Conservation (phyloP, 495 filamentous ascomycete genomes). For the Aspergillus taichungensis region DNA sequence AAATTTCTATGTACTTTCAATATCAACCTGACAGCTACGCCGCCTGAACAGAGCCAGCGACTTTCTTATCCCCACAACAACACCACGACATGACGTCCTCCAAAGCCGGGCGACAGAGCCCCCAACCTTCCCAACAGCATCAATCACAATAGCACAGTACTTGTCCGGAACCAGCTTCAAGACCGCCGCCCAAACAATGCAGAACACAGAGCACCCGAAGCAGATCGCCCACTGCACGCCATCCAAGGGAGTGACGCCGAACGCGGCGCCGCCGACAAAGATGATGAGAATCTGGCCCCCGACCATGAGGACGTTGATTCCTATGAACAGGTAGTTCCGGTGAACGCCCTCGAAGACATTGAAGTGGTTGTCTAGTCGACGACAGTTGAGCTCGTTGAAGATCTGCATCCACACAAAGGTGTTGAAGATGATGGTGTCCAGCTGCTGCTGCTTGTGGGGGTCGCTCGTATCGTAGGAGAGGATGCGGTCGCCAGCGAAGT, state of each 20-base stretch:
- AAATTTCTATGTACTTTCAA: no score
- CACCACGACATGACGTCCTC: no score
- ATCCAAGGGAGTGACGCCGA: conserved; percentile 58
- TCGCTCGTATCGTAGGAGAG: conserved; percentile 19
- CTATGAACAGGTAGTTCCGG: conserved; percentile 72
- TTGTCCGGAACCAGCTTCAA: conserved; percentile 60
- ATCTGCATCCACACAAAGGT: conserved; percentile 97
- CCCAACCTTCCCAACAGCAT: conserved; percentile 19
- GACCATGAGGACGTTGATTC: conserved; percentile 73
- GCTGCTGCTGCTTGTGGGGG: conserved; percentile 32
- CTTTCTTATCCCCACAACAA: no score
- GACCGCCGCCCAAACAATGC: conserved; percentile 63
- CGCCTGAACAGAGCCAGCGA: no score
- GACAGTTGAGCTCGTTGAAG: conserved; percentile 92
- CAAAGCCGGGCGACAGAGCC: conserved; percentile 20
- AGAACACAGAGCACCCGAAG: conserved; percentile 59
- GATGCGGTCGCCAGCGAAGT: conserved; percentile 59
- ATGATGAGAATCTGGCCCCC: conserved; percentile 75
- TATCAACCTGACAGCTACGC: no score
- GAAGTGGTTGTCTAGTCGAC: conserved; percentile 78
- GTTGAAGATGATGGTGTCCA: conserved; percentile 80
- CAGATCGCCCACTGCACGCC: conserved; percentile 69
- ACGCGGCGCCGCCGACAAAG: conserved; percentile 64
- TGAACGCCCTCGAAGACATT: conserved; percentile 81
- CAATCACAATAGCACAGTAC: conserved; percentile 39